These are phyloP conservation scores for Ramaria sp. DNA, from an alignment of 768 basidiomycete species.

Conservation along the genomic window DNA sequence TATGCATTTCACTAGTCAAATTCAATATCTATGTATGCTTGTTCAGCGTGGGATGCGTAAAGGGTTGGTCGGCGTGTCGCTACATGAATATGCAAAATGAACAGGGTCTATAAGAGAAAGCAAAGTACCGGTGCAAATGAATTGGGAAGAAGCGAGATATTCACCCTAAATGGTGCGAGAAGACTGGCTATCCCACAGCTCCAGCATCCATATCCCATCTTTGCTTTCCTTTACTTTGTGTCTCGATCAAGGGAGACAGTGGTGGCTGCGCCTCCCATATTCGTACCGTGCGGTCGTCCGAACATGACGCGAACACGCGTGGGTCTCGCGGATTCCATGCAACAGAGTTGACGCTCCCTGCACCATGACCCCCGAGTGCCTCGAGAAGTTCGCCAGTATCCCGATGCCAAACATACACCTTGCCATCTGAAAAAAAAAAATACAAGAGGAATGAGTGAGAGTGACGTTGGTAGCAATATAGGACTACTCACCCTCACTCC, in stretches of 20 bases:
- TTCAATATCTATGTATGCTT: not conserved
- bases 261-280: slow-evolving; percentile 63
- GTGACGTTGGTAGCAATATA: not conserved
- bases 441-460: not conserved
- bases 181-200: not conserved
- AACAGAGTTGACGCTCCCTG: slow-evolving; percentile 87
- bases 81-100: slow-evolving; percentile 8
- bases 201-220: slow-evolving; percentile 6
- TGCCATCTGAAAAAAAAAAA: slow-evolving; percentile 50
- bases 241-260: not conserved
- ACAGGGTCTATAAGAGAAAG: not conserved
- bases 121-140: not conserved
- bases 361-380: slow-evolving; percentile 77
- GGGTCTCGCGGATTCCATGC: slow-evolving; percentile 90
- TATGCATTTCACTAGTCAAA: not conserved
- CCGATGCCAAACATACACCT: slow-evolving; percentile 93
- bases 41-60: not conserved
- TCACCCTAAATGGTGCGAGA: not conserved
- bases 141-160: not conserved
- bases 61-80: slow-evolving; percentile 10
- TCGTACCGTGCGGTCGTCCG: slow-evolving; percentile 83
- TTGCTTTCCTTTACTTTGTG: slow-evolving; percentile 7
- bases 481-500: slow-evolving; percentile 77
- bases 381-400: slow-evolving; percentile 78
- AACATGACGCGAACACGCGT: slow-evolving; percentile 93